These are phyloP conservation scores for Ulvella scutata DNA, from an alignment of 139 green algal genomes.

Conservation along the genomic window DNA sequence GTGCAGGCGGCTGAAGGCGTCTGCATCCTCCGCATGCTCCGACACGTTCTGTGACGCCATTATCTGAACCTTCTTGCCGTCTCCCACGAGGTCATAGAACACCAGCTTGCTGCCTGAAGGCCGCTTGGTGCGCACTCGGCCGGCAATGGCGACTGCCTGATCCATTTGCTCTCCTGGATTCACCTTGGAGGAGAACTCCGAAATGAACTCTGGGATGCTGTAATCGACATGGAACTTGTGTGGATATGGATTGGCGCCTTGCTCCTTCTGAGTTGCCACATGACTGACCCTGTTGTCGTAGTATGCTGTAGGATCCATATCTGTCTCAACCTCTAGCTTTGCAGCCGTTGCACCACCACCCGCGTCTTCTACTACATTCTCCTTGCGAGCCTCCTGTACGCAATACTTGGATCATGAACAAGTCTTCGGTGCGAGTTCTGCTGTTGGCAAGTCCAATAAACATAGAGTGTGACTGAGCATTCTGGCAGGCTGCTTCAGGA, in stretches of 20 bases:
- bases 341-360: no score
- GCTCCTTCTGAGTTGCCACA: conserved; percentile 53
- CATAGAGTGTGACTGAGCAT: no score
- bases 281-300: conserved; percentile 67
- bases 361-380: no score
- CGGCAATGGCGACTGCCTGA: conserved; percentile 37
- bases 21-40: conserved; percentile 22
- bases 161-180: conserved; percentile 42
- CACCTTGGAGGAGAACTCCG: conserved; percentile 51
- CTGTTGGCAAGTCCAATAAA: no score
- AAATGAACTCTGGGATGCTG: conserved; percentile 50
- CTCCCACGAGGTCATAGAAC: conserved; percentile 89
- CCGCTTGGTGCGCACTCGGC: conserved; percentile 72
- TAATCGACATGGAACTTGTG: conserved; percentile 88
- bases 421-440: no score
- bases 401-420: no score
- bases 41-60: conserved; percentile 42
- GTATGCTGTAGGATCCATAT: conserved; percentile 72
- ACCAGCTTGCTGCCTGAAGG: conserved; percentile 81
- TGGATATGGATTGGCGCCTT: conserved; percentile 86
- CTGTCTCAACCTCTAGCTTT: background rate
- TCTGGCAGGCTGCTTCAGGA: background rate
- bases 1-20: conserved; percentile 65
- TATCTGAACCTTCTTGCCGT: conserved; percentile 84
- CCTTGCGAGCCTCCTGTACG: no score